Evolutionary conservation across 192 early-diverging fungal species (phyloP), one percentile per base, ranked within the genome.

Genomic region (Neocallimastix lanati): DNA sequence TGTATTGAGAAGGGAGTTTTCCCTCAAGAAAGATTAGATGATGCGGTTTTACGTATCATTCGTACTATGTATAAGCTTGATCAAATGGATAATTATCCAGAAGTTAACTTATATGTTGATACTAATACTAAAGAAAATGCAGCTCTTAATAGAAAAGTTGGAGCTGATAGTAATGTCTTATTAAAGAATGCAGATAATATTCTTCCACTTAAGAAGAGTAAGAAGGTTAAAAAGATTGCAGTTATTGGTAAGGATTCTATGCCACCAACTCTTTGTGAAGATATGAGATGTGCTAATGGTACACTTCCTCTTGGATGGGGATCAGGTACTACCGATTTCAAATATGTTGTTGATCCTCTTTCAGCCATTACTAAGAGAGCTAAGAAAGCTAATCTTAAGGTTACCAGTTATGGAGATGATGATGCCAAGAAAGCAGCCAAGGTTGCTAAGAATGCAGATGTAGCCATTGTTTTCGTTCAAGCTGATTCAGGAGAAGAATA

Each of bases 131-230:
- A 33, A 33, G 30, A 33, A 33, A 33, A 33, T 33, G 30, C 30
- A 6, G 30, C 30, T 33, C 30, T 33, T 33, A 33, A 33, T 11
- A 33, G 88, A 29, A 76, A 58, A 36, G 83, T 89, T 27, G 88
- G 85, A 21, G 88, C 86, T 77, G 88, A 84, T 21, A 85, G 83
- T n/a, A 78, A 81, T 27, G 81, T 89, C 29, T 78, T 89, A 33
- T 37, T 89, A 58, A 89, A 89, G 80, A 89, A 88, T 82, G 67
- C n/a, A 28, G 81, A 80, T 38, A 29, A 29, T 13, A 29, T 82
- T 2, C 79, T 88, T 28, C 87, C 87, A 25, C 40, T 88, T 28
- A 29, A 28, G n/a, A n/a, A n/a, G n/a, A n/a, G n/a, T n/a, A n/a
- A n/a, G 37, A 84, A 79, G n/a, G 29, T 35, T 76, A 38, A 77